A percentile compares a stretch with the other conserved stretches of the same genome.
phyloP scores from a whole-genome alignment of 371 early-diverging fungal genomes.

The Rhizopus microsporus region DNA sequence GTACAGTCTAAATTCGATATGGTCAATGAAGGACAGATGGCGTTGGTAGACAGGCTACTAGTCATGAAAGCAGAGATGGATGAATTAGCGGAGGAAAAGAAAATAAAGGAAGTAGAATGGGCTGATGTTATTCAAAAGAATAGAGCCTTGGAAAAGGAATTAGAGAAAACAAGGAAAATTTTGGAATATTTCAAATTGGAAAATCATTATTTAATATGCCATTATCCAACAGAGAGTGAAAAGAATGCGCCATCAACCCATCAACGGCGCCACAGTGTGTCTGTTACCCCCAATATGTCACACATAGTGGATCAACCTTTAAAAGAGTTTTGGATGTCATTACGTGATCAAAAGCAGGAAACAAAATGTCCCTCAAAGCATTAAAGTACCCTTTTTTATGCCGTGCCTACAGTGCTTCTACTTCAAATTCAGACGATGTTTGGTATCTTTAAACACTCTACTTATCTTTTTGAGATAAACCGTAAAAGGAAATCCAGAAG shows the following conservation, averaged over 20 bases:
- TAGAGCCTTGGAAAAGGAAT: neutral
- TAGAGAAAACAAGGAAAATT: neutral
- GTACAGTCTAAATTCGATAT: constrained; percentile 35
- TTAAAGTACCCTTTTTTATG: neutral
- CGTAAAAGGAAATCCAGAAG: no score
- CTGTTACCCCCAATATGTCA: neutral
- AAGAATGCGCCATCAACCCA: neutral
- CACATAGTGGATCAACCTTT: neutral
- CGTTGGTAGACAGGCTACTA: constrained; percentile 37
- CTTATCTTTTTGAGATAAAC: no score
- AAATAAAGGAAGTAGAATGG: constrained; percentile 4
- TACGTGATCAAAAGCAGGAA: neutral
- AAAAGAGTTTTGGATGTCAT: neutral
- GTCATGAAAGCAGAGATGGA: constrained; percentile 37
- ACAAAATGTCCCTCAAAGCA: neutral
- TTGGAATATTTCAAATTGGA: neutral
- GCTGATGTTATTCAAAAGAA: neutral
- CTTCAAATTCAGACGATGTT: no score
- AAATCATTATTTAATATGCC: neutral
- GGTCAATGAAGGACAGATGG: constrained; percentile 50
- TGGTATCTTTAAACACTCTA: no score
- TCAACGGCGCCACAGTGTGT: neutral
- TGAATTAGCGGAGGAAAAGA: constrained; percentile 25
- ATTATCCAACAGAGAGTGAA: neutral
- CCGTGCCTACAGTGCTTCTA: no score